These are phyloP conservation scores for Polyplosphaeria fusca DNA, from an alignment of 495 filamentous ascomycete genomes.

Conservation along the genomic window DNA sequence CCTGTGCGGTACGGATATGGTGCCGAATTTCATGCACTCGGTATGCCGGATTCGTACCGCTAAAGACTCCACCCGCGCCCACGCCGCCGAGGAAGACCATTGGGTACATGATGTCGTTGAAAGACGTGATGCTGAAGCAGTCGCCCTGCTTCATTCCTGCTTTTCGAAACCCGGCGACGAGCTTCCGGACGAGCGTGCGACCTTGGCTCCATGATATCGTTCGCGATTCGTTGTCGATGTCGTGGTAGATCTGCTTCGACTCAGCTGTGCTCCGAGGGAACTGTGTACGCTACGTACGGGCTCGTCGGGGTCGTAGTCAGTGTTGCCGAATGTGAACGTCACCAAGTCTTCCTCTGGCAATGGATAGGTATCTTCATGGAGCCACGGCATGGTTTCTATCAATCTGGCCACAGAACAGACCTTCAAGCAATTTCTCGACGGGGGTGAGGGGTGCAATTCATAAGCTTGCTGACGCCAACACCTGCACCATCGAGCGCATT, in stretches of 20 bases:
- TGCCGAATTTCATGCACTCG: conserved; percentile 62
- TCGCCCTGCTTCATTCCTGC: conserved; percentile 36
- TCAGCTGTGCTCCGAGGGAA: too few species aligned
- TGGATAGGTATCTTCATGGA: not conserved
- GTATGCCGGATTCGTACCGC: conserved; percentile 67
- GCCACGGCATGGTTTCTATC: not conserved
- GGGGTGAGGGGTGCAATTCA: too few species aligned
- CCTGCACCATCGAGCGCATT: too few species aligned
- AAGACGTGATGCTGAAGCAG: conserved; percentile 34
- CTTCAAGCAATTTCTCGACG: too few species aligned
- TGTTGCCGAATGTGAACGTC: conserved; percentile 38
- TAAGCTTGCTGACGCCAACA: too few species aligned
- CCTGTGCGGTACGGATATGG: conserved; percentile 62
- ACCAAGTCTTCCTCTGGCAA: conserved; percentile 31
- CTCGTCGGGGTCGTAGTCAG: conserved; percentile 36
- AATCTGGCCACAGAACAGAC: too few species aligned
- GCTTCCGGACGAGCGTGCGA: conserved; percentile 29
- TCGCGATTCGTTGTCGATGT: conserved; percentile 28
- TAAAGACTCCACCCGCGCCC: conserved; percentile 70
- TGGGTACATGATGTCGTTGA: conserved; percentile 32
- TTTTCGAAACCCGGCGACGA: conserved; percentile 38
- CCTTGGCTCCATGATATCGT: conserved; percentile 35
- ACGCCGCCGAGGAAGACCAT: conserved; percentile 54
- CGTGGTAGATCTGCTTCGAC: conserved; percentile 30
- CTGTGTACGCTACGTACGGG: too few species aligned